Evolutionary conservation across 768 basidiomycete species (phyloP), one percentile per base, ranked within the genome.

Genomic region (Leccinum imitatum): DNA sequence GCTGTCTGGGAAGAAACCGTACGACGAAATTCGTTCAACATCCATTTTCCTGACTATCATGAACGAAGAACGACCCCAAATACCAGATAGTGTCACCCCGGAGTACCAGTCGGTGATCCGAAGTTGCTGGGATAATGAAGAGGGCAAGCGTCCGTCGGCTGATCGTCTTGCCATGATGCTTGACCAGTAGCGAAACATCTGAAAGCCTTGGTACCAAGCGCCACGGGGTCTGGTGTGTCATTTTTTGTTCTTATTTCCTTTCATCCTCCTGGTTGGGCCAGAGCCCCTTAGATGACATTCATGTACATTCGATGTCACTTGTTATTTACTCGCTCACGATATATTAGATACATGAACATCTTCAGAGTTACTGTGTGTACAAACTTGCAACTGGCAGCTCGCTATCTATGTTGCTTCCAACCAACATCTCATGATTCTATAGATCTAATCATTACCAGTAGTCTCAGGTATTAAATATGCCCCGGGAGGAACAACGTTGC

Each of bases 1-100:
- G 9, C 10, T 70, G 14, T 65, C 59, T 25, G 70, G 61, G 17
- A 67, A 50, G 50, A 63, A 53, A 44, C 70, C 70, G 39, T 70
- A 53, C 15, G 55, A 63, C 6, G 70, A 56, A 2, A 60, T 60
- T 9, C 3, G 9, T 47, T 0, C 6, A 3, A 0, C 15, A 17
- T 8, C 19, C 7, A 3, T 67, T 23, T 0, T 62, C 3, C 0
- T 14, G 17, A 53, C 9, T 1, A 50, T 67, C 23, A 3, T 62
- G 50, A 50, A 25, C 0, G 68, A 63, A 13, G 54, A 61, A 50
- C 55, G 60, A 0, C 68, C 70, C 23, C 6, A 10, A n/a, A 65
- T 70, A 41, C 56, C 63, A 6, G 54, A 23, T 3, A 11, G 25
- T 47, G 23, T 69, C 9, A 41, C 47, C 13, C 31, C 0, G 3